A percentile compares a stretch with the other conserved stretches of the same genome.
Conservation (phyloP, 331 rosid genomes). For the Pyrus hybrid region DNA sequence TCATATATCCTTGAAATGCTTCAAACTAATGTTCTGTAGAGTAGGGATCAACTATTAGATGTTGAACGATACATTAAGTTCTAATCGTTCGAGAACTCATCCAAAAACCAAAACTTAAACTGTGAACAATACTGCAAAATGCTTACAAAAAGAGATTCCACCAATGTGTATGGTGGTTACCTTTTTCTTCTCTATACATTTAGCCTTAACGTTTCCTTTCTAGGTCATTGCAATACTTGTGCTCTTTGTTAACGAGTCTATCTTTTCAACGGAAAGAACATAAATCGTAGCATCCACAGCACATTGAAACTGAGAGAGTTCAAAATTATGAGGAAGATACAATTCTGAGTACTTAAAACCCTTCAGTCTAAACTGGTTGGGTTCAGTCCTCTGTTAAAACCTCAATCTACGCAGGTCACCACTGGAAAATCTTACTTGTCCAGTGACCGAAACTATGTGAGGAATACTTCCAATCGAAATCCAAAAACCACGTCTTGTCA, state of each 20-base stretch:
- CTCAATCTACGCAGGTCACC: neutral
- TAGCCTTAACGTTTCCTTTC: no score
- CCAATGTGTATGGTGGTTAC: neutral
- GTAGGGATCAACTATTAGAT: neutral
- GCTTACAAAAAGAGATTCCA: neutral
- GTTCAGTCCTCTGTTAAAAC: neutral
- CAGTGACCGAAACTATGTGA: neutral
- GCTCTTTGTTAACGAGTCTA: no score
- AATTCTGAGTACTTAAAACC: neutral
- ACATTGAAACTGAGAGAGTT: neutral
- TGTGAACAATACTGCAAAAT: neutral
- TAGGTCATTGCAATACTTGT: no score
- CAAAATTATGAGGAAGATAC: neutral
- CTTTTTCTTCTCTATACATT: no score
- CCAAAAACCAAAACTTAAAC: neutral
- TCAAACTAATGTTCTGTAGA: neutral
- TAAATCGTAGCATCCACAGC: neutral
- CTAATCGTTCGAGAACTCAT: neutral
- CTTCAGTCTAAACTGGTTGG: neutral
- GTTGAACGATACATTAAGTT: neutral
- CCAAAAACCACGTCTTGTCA: neutral
- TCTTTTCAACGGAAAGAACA: no score
- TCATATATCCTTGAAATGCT: neutral
- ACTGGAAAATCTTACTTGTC: neutral
- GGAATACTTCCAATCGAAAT: no score